These are phyloP conservation scores for Talaromyces sp. DNA, from an alignment of 2,329 filamentous ascomycete species.

Conservation along the genomic window DNA sequence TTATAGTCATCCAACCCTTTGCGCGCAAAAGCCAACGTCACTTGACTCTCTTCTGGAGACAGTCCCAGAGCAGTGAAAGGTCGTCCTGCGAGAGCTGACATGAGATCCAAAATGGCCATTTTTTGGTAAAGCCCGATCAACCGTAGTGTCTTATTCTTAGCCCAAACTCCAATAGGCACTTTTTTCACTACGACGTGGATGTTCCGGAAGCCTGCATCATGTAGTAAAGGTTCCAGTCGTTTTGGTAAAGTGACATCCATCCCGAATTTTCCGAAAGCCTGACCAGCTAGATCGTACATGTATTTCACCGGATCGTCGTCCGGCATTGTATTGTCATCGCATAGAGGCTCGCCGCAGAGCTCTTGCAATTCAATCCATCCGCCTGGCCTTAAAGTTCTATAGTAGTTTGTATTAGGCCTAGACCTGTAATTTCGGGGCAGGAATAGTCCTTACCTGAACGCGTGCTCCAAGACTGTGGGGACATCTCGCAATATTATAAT, in stretches of 20 bases:
- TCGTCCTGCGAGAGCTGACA: constrained; percentile 10
- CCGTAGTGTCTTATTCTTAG: constrained; percentile 13
- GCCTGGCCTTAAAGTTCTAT: constrained; percentile 15
- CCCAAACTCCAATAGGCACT: constrained; percentile 15
- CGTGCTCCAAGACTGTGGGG: constrained; percentile 7
- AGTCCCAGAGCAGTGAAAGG: constrained; percentile 10
- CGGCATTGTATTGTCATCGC: constrained; percentile 32
- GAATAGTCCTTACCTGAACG: neutral
- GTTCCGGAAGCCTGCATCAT: constrained; percentile 8
- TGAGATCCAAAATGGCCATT: constrained; percentile 13
- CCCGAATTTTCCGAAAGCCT: constrained; percentile 15
- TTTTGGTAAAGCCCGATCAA: constrained; percentile 15
- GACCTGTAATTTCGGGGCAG: neutral
- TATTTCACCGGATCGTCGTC: constrained; percentile 39
- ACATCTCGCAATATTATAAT: constrained; percentile 15
- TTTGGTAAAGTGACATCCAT: constrained; percentile 16
- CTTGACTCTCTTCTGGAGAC: constrained; percentile 7
- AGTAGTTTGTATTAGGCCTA: neutral
- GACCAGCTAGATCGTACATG: constrained; percentile 16
- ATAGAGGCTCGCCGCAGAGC: constrained; percentile 23
- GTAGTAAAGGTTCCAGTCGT: neutral
- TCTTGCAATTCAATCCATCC: constrained; percentile 16
- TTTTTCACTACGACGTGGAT: constrained; percentile 9
- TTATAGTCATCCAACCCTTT: constrained; percentile 11
- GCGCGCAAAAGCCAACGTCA: constrained; percentile 12